Base-by-base conservation (phyloP, 2,329 filamentous ascomycete species). In the Ophiostoma pallidulum region DNA sequence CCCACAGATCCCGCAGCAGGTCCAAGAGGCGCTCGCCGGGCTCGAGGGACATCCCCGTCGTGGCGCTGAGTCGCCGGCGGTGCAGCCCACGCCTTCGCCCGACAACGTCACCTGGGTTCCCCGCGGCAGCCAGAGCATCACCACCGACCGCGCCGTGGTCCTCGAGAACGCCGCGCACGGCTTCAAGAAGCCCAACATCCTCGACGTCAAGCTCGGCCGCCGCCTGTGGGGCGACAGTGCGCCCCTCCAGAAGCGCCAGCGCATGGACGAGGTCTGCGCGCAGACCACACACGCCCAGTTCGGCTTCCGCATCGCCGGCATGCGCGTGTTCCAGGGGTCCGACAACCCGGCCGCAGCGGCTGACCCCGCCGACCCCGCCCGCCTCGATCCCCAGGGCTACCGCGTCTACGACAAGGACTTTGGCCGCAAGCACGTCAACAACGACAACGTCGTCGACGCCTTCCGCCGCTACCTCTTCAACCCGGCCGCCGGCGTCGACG, bases 131-230 rank as follows among this genome's bases (percentile, higher is more conserved):
- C 70, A 69, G 47, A 75, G 70, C 58, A 90, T 97, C 51, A 73
- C 78, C 20, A 95, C 89, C 0, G 81, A 89, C 47, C 73, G 80
- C 47, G 86, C 86, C 2, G 82, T 96, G 16, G 89, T 94, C 12
- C 71, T 97, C 24, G 84, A 90, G 60, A 96, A 96, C 62, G 77
- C 86, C 7, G 82, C 88, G 0, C 75, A 78, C 54, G 88, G 87
- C 1, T 97, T 90, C 70, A 78, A 77, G 58, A 77, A 78, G 50
- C 88, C 92, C 7, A 97, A 95, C 57, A 88, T 98, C 8, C 71
- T 98, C 49, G 92, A 98, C 61, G 78, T 94, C 54, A 98, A 98
- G 68, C 78, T 98, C 18, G 92, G 92, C 37, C 75, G 81, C 42
- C 77, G 86, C 28, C 69, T 98, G 6, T 97, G 89, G 84, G 91